Conservation (phyloP, 257 asterid species). For the Schizonepeta tenuifolia region DNA sequence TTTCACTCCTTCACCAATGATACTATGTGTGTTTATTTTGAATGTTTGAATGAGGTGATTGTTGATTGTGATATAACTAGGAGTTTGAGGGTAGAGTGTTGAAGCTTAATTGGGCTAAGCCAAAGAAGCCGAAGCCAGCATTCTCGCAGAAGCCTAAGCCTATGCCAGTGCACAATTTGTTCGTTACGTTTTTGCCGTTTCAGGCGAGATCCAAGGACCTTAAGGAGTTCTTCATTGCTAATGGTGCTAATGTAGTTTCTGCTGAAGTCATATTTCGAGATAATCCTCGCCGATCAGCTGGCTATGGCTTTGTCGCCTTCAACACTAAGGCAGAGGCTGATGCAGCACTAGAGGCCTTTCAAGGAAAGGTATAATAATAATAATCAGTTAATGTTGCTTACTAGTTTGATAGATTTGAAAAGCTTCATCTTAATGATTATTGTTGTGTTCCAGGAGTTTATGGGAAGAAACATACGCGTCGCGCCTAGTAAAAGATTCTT, state of each 20-base stretch:
- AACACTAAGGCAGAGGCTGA: slow-evolving; percentile 76
- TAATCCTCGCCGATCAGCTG: slow-evolving; percentile 74
- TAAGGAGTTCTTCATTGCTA: slow-evolving; percentile 70
- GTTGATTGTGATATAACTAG: slow-evolving; percentile 35
- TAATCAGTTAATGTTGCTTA: neutral
- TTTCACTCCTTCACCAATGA: neutral
- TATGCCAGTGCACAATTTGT: slow-evolving; percentile 72
- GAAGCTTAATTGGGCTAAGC: slow-evolving; percentile 82
- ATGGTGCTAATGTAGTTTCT: slow-evolving; percentile 67
- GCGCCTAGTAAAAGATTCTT: slow-evolving; percentile 69
- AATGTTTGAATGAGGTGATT: neutral
- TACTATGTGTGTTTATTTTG: neutral
- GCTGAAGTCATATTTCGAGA: slow-evolving; percentile 75
- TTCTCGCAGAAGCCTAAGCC: slow-evolving; percentile 49
- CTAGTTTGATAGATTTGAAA: slow-evolving; percentile 1
- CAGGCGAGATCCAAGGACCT: slow-evolving; percentile 77
- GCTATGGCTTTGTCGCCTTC: slow-evolving; percentile 92
- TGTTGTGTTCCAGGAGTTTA: slow-evolving; percentile 67
- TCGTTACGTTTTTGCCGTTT: slow-evolving; percentile 70
- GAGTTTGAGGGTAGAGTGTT: slow-evolving; percentile 78
- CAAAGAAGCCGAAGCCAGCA: slow-evolving; percentile 52
- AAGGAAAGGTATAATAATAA: slow-evolving; percentile 73
- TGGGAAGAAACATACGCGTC: slow-evolving; percentile 80
- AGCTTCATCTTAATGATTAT: slow-evolving; percentile 21
- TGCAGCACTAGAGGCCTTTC: slow-evolving; percentile 62